These are phyloP conservation scores for Plenodomus lindquistii DNA, from an alignment of 2,329 filamentous ascomycete genomes.

Conservation along the genomic window DNA sequence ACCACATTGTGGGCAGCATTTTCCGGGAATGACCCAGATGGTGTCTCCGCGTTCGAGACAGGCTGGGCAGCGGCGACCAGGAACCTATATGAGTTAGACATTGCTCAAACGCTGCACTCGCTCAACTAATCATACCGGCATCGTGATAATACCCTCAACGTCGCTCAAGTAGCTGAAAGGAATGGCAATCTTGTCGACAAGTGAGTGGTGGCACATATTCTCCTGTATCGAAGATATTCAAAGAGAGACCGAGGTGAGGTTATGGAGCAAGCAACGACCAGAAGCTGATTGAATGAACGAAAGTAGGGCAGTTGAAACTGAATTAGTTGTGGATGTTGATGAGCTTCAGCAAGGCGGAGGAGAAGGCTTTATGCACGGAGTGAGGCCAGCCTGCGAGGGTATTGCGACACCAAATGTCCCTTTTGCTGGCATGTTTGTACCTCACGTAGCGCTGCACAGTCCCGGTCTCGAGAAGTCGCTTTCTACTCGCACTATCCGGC, in stretches of 20 bases:
- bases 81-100: constrained; percentile 35
- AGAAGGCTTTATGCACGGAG: constrained; percentile 18
- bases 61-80: constrained; percentile 45
- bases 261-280: neutral
- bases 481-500: constrained; percentile 8
- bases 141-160: constrained; percentile 35
- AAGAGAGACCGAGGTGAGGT: neutral
- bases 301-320: neutral
- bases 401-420: constrained; percentile 2
- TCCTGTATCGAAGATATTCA: constrained; percentile 6
- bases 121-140: constrained; percentile 41
- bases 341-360: neutral
- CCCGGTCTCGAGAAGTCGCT: constrained; percentile 16
- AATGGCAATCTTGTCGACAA: constrained; percentile 29
- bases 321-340: neutral
- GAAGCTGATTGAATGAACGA: neutral
- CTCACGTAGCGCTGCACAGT: constrained; percentile 14
- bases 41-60: constrained; percentile 47
- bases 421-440: constrained; percentile 17
- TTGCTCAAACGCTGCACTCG: too few species aligned
- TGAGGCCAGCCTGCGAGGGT: constrained; percentile 1
- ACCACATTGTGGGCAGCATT: constrained; percentile 45
- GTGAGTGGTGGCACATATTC: constrained; percentile 29
- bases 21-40: constrained; percentile 47
- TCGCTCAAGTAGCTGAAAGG: constrained; percentile 29